Evolutionary conservation across 73 alveolate species (phyloP).

Genomic region (Blepharisma stoltei): DNA sequence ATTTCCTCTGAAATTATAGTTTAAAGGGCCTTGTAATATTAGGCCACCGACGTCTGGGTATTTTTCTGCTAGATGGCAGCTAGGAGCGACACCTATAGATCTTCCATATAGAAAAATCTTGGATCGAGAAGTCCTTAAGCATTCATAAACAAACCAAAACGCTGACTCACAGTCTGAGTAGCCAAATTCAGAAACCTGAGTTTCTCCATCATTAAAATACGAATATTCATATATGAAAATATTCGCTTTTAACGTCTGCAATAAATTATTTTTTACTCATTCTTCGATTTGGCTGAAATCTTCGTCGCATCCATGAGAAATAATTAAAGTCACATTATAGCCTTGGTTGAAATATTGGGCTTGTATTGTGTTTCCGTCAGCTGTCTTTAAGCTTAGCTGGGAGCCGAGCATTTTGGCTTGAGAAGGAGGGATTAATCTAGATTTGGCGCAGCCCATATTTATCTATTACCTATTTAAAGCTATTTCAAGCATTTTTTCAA

Average conservation of each 20-base stretch:
- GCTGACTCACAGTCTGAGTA: slow-evolving; percentile 16
- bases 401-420: too few relatives aligned
- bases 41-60: slow-evolving; percentile 23
- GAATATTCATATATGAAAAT: slow-evolving; percentile 42
- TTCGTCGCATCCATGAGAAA: slow-evolving; percentile 74
- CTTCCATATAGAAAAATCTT: slow-evolving; percentile 5
- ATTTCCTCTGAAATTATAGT: not conserved
- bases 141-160: slow-evolving; percentile 14
- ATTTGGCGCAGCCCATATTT: too few relatives aligned
- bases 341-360: slow-evolving; percentile 30
- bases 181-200: too few relatives aligned
- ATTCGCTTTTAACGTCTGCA: slow-evolving; percentile 28
- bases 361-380: not conserved
- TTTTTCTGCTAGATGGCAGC: not conserved
- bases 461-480: not conserved
- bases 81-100: slow-evolving; percentile 10
- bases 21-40: slow-evolving; percentile 8
- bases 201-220: too few relatives aligned
- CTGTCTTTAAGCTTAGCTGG: not conserved
- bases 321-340: slow-evolving; percentile 57
- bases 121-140: not conserved
- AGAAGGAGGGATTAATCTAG: too few relatives aligned
- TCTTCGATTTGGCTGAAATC: slow-evolving; percentile 53
- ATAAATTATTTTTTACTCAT: slow-evolving; percentile 11
- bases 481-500: slow-evolving; percentile 25